Evolutionary conservation across 192 early-diverging fungal species (phyloP).

Genomic region (Gryganskiella cystojenkinii): DNA sequence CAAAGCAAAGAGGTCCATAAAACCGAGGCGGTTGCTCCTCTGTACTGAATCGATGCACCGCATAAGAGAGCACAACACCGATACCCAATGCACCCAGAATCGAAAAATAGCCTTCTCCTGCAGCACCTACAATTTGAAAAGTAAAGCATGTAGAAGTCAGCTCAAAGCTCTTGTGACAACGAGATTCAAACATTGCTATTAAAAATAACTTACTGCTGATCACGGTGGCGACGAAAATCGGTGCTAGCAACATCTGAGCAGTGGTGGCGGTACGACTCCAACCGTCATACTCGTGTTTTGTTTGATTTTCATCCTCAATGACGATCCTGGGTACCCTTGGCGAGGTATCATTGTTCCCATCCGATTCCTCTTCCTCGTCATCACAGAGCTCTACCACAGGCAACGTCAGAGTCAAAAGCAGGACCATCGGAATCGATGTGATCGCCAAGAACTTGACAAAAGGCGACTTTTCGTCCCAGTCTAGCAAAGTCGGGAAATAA

Average conservation of each 20-base stretch:
- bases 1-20: constrained; percentile 63
- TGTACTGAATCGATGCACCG: constrained; percentile 48
- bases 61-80: constrained; percentile 30
- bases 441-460: constrained; percentile 61
- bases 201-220: constrained; percentile 30
- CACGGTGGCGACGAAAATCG: constrained; percentile 63
- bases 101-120: constrained; percentile 21
- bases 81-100: constrained; percentile 39
- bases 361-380: constrained; percentile 39
- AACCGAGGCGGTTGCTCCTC: constrained; percentile 53
- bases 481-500: constrained; percentile 68
- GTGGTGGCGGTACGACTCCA: constrained; percentile 70
- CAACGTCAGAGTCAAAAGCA: constrained; percentile 65
- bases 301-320: constrained; percentile 17
- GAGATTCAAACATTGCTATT: neutral
- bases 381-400: constrained; percentile 68
- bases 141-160: too few species aligned
- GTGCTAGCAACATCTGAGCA: constrained; percentile 63
- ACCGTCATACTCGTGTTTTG: constrained; percentile 29
- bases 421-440: constrained; percentile 62
- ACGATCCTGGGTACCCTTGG: constrained; percentile 18
- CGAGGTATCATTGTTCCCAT: neutral
- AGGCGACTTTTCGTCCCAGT: constrained; percentile 60
- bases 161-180: too few species aligned
- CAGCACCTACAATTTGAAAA: constrained; percentile 26